Evolutionary conservation across 257 asterid genomes (phyloP), one percentile per base, ranked within the genome.

Genomic region (Ocimum tenuiflorum): DNA sequence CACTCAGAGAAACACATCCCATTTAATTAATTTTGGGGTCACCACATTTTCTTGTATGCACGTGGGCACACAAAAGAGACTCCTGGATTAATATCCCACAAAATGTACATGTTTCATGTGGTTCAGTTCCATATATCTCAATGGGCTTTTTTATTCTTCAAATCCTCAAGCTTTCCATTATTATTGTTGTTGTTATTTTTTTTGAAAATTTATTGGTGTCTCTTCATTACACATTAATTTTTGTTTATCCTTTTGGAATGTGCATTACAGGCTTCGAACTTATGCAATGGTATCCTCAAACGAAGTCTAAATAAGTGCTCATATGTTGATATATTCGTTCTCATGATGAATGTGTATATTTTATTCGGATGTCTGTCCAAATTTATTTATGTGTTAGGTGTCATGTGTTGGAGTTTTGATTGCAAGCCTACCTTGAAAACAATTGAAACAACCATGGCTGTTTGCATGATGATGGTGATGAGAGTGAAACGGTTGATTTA

Each of bases 61-160:
- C 85, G 88, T 83, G 82, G 88, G 71, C 76, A 63, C 74, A 72
- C 80, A 63, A 60, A 73, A 57, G 74, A 66, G 71, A 76, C 74
- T 45, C 77, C 60, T 67, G 76, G 54, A 49, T 59, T 43, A 63
- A 64, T 74, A 69, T 73, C 84, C 78, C 81, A 76, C 78, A 64
- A 46, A 59, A 8, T 43, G 58, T 51, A 75, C 71, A 69, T 56
- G 52, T 45, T 68, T 73, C 74, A 67, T 73, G 76, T 47, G 68
- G 70, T 67, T 42, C 33, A 48, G 29, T 66, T 73, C 56, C 47
- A 53, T 54, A 60, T 68, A 61, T 70, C 64, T 43, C 43, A 43
- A 53, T 63, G 78, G 71, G 27, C 76, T 56, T 67, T 38, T 22
- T 51, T 75, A 58, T 67, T 71, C 75, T 73, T 70, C 47, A 77